Evolutionary conservation across 2,329 filamentous ascomycete species (phyloP).

Genomic region (Huntiella bhutanensis): DNA sequence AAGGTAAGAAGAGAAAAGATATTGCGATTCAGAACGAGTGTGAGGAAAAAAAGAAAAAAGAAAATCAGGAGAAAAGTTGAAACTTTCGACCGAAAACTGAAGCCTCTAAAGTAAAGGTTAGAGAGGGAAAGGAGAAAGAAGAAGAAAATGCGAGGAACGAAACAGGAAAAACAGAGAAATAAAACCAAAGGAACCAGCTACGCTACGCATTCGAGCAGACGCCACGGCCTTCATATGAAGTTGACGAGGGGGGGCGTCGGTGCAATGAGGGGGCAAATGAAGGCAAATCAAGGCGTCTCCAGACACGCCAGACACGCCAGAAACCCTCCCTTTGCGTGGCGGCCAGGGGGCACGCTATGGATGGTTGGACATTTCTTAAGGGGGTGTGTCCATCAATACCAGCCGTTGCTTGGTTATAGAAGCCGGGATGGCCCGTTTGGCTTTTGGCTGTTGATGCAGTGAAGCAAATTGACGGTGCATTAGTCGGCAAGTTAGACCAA

Average conservation of each 20-base stretch:
- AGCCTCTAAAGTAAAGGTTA: conserved; percentile 11
- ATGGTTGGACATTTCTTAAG: not conserved
- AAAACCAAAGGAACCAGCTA: conserved; percentile 6
- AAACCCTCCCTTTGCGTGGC: conserved; percentile 1
- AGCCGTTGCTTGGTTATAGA: not conserved
- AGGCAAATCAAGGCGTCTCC: conserved; percentile 10
- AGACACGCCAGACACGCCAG: conserved; percentile 6
- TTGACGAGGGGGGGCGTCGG: conserved; percentile 6
- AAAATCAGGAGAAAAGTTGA: conserved; percentile 14
- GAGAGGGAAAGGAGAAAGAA: conserved; percentile 16
- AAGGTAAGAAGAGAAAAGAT: conserved; percentile 5
- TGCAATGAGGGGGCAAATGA: conserved; percentile 12
- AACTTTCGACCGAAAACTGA: conserved; percentile 11
- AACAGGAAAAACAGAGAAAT: conserved; percentile 13
- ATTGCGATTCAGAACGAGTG: conserved; percentile 15
- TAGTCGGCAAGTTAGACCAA: too few species aligned
- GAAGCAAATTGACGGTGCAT: too few species aligned
- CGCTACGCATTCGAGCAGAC: too few species aligned
- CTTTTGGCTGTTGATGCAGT: too few species aligned
- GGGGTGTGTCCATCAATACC: too few species aligned
- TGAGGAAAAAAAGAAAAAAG: conserved; percentile 15
- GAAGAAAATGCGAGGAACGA: conserved; percentile 10
- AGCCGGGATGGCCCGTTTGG: not conserved
- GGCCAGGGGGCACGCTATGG: not conserved
- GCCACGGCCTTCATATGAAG: conserved; percentile 12